Evolutionary conservation across 78 protist species (phyloP).

Genomic region (Mastigamoeba balamuthi): DNA sequence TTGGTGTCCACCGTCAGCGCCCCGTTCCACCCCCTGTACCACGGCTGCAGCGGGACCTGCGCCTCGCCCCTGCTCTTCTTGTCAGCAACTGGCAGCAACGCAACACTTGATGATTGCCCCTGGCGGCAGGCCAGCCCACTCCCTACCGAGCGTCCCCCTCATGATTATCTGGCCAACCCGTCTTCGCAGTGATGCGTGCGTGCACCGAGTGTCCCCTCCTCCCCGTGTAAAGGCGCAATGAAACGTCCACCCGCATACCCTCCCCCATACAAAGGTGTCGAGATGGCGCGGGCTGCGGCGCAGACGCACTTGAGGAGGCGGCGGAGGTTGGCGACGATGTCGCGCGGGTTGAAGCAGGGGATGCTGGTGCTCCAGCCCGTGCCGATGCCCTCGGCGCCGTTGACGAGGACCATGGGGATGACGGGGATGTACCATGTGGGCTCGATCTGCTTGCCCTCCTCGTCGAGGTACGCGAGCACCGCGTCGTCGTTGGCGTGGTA

Average conservation of each 20-base stretch:
- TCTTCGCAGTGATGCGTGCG: no score
- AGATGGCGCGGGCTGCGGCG: not conserved
- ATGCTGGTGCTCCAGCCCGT: conserved; percentile 82
- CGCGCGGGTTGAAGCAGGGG: conserved; percentile 86
- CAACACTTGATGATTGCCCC: no score
- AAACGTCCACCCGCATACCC: no score
- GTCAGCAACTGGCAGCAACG: not conserved
- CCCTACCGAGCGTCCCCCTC: no score
- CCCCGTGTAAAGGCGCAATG: no score
- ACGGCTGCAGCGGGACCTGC: conserved; percentile 65
- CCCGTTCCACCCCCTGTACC: conserved; percentile 89
- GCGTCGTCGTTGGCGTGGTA: conserved; percentile 83
- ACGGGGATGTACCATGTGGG: conserved; percentile 89
- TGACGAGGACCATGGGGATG: conserved; percentile 94
- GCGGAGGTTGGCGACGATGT: conserved; percentile 57
- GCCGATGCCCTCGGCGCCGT: conserved; percentile 96
- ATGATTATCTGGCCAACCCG: no score
- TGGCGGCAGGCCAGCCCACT: no score
- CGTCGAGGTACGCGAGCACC: conserved; percentile 72
- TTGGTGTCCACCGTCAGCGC: not conserved
- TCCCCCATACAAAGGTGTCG: not conserved
- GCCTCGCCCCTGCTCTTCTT: conserved; percentile 47
- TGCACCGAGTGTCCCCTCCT: no score
- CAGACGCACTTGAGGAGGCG: not conserved
- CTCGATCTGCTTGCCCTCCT: conserved; percentile 93